Base-by-base conservation (phyloP, 495 filamentous ascomycete species). In the Penicillium desertorum region DNA sequence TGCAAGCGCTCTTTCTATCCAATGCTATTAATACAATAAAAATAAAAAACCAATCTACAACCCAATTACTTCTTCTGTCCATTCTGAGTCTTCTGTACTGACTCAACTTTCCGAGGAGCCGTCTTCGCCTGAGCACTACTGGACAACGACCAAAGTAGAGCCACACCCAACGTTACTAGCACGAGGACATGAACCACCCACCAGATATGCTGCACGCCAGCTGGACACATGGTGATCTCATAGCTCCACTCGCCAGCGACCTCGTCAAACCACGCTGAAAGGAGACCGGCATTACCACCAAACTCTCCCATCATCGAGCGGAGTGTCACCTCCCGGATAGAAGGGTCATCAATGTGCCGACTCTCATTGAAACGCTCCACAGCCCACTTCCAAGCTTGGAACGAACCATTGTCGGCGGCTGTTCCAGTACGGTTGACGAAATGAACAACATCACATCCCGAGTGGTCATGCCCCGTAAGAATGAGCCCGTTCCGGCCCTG, bases 271-370 rank as follows among this genome's bases (percentile, higher is more conserved):
- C 95, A 98, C 2, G 88, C 77, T 41, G 86, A 92, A 42, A 98
- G 68, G 29, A 98, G 75, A 0, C 90, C 95, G 0, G 91, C 92
- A 69, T 96, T 92, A 5, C 94, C 94, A 19, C 84, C 86, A 65
- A 85, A 98, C 25, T 88, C 88, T 23, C 93, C 94, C 94, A 98
- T 98, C 94, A 98, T 97, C 62, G 91, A 96, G n/a, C 91, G 83
- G 5, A 98, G 88, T 0, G 94, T 98, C 51, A 97, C 83, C 72
- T 98, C 94, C 3, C 92, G 76, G n/a, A 96, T 77, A 0, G 74
- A 76, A 0, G 76, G 75, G 0, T 52, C 58, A 0, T 60, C 45
- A 1, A 36, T 45, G 14, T 56, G 53, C 54, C 45, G 47, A 20
- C 16, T 41, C 29, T 49, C 48, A 16, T 50, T 17, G 42, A 71